Percentiles rank a stretch among this genome's conserved stretches.
phyloP scores from a whole-genome alignment of 768 basidiomycete species.

The Rhizopogon salebrosus region DNA sequence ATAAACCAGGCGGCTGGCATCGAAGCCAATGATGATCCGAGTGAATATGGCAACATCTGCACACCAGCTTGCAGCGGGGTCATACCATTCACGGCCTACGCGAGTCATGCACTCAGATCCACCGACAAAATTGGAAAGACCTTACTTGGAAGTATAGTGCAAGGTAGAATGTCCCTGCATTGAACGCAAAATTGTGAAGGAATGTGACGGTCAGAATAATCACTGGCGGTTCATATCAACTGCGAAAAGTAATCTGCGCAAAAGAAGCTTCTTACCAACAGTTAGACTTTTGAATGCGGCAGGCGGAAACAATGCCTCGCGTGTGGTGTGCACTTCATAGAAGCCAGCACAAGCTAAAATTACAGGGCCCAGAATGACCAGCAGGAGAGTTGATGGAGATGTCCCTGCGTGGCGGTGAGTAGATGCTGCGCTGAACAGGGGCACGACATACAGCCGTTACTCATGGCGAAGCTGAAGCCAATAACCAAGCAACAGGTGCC shows the following conservation, averaged over 20 bases:
- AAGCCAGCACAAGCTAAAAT: slow-evolving; percentile 55
- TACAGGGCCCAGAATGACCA: slow-evolving; percentile 51
- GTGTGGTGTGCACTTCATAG: slow-evolving; percentile 62
- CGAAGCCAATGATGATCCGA: slow-evolving; percentile 80
- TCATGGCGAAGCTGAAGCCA: slow-evolving; percentile 73
- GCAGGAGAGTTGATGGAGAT: slow-evolving; percentile 51
- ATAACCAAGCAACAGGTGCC: slow-evolving; percentile 72
- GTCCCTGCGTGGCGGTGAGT: slow-evolving; percentile 45
- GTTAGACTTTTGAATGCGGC: slow-evolving; percentile 55
- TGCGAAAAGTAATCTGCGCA: slow-evolving; percentile 3
- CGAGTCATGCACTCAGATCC: slow-evolving; percentile 1
- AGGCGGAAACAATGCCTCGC: slow-evolving; percentile 70
- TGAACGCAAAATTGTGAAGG: slow-evolving; percentile 81
- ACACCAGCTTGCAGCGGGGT: slow-evolving; percentile 72
- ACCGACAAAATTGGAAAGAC: slow-evolving; percentile 1
- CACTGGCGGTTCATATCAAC: slow-evolving; percentile 34
- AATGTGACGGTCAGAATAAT: slow-evolving; percentile 65
- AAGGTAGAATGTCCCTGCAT: slow-evolving; percentile 81
- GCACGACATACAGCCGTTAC: slow-evolving; percentile 56
- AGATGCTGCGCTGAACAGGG: background rate
- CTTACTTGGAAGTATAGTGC: slow-evolving; percentile 78
- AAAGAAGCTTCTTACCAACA: slow-evolving; percentile 40
- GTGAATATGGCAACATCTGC: slow-evolving; percentile 75
- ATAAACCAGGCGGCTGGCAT: slow-evolving; percentile 87
- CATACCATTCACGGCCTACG: slow-evolving; percentile 63